Base-by-base conservation (phyloP, 83 land plant genomes). In the Diphasiastrum complanatum region DNA sequence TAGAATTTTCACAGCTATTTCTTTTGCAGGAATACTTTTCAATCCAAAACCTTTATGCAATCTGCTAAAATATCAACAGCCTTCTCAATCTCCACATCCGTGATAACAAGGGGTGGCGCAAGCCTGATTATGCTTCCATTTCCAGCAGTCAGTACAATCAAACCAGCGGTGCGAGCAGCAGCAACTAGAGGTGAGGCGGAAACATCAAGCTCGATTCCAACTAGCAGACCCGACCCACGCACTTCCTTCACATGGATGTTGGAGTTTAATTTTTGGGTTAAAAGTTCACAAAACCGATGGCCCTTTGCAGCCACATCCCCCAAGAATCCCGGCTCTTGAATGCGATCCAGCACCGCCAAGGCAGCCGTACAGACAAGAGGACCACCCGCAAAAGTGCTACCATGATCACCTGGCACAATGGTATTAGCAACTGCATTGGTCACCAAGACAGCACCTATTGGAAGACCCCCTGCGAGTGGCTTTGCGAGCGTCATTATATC, bases 401-500 rank as follows among this genome's bases (percentile, higher is more conserved):
- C 95, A 66, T 92, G 95, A 59, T 88, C 96, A 2, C 95, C 96
- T 55, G 55, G 57, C 24, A 57, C 66, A 36, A 92, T 78, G 36
- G 91, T 66, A 11, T 76, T 57, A 5, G 96, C 85, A n/a, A 92
- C 88, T 37, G 57, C 67, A 45, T 92, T 82, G 2, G 87, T 79
- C 14, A 86, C 78, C 2, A 92, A 66, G 23, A 81, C 96, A 40
- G 81, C 98, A 32, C 98, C 98, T 55, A 92, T 83, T 4, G 98
- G 97, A 16, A 92, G 68, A n/a, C 98, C 96, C 43, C 98, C 98
- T 26, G 96, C 95, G 40, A 92, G 78, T 24, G 96, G 91, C 63
- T 92, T 87, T 46, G 91, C 96, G 16, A 92, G 73, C 1, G 95
- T 92, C 97, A 92, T 88, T 18, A 92, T 88, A 58, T 92, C 97